These are phyloP conservation scores for Brassica juncea DNA, from an alignment of 345 rosid species.

Conservation along the genomic window DNA sequence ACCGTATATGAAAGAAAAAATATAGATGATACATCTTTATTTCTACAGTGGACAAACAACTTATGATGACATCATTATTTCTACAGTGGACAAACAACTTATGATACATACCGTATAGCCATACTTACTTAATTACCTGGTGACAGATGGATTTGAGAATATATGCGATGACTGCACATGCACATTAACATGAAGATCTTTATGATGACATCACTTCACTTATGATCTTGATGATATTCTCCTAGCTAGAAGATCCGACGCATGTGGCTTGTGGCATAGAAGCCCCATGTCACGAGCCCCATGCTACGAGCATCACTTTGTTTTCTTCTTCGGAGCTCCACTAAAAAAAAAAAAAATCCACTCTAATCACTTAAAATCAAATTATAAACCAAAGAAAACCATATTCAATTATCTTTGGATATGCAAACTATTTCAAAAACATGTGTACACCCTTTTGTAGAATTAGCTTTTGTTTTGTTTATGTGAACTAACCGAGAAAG, in stretches of 20 bases:
- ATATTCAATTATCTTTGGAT: slow-evolving; percentile 6
- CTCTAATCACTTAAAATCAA: background rate
- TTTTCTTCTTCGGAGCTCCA: slow-evolving; percentile 16
- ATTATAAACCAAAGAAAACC: background rate
- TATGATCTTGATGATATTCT: slow-evolving; percentile 36
- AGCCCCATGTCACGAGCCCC: slow-evolving; percentile 42
- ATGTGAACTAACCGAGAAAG: background rate
- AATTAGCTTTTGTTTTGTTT: slow-evolving; percentile 13
- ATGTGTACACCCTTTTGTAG: slow-evolving; percentile 5
- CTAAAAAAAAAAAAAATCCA: background rate
- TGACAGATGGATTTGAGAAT: slow-evolving; percentile 32
- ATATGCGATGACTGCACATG: slow-evolving; percentile 34
- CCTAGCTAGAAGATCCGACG: slow-evolving; percentile 32
- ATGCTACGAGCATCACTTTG: slow-evolving; percentile 35
- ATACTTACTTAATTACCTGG: slow-evolving; percentile 25
- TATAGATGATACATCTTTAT: background rate
- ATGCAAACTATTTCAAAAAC: background rate
- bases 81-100: slow-evolving; percentile 29
- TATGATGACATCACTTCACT: slow-evolving; percentile 30
- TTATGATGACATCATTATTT: background rate
- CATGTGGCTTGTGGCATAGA: slow-evolving; percentile 34
- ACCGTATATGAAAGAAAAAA: background rate
- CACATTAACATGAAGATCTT: slow-evolving; percentile 29
- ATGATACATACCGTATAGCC: no score
- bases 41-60: slow-evolving; percentile 29